Base-by-base conservation (phyloP, 257 asterid genomes). In the Solanum sparsipilum region DNA sequence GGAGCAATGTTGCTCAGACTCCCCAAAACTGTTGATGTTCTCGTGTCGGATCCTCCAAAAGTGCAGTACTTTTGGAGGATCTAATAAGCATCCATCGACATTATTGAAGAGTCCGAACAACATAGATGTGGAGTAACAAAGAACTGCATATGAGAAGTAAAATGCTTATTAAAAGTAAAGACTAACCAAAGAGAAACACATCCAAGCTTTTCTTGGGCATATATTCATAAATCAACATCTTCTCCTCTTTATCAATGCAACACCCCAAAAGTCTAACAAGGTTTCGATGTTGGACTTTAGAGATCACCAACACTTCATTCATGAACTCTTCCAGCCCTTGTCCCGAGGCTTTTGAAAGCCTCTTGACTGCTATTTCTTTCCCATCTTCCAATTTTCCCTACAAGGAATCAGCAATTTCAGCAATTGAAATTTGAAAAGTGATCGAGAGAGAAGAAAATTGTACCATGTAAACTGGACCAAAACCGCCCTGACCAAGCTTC, bases 401-500 rank as follows among this genome's bases (percentile, higher is more conserved):
- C 46, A 81, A 44, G 39, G 9, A 87, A 13, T n/a, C 35, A 32
- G 13, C 21, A 29, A 52, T 39, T 52, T 86, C 38, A 81, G 81
- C 34, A 27, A 81, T 9, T 27, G 21, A 23, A 81, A 18, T 32
- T n/a, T 56, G 8, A 9, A 7, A 68, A 78, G 84, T 41, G 63
- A 67, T n/a, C 21, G 15, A 84, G 39, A 63, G 25, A 63, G 38
- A 84, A n/a, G 63, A 65, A 16, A 70, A n/a, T 18, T 2, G 9
- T 84, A 84, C 79, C 87, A 23, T 65, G 27, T 84, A 65, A 84
- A 94, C 96, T 44, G 95, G 92, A 87, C 94, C 95, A 88, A 94
- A 95, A 87, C 94, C 95, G 18, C 98, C 96, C 91, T 92, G 83
- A 73, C 96, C 98, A 29, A 95, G 93, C 88, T 91, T 93, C 44